phyloP scores from a whole-genome alignment of 179 eudicot species.

The Actinidia arguta region DNA sequence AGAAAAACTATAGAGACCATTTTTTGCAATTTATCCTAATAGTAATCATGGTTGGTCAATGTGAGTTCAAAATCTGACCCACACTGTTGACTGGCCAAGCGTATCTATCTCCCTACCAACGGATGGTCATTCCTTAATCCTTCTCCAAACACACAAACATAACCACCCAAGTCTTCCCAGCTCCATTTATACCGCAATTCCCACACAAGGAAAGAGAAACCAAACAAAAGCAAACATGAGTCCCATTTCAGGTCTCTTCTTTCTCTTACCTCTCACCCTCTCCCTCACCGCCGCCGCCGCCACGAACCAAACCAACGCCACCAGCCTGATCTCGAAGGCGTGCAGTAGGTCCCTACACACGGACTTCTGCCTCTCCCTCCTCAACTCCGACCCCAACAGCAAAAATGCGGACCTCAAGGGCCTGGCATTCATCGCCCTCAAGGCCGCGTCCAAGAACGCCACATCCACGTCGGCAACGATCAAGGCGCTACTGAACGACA shows the following conservation, averaged over 20 bases:
- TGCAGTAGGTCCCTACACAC: conserved; percentile 1
- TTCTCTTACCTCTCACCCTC: conserved; percentile 20
- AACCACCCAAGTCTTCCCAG: neutral
- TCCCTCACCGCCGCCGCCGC: neutral
- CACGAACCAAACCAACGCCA: too few relatives aligned
- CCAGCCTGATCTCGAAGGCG: conserved; percentile 14
- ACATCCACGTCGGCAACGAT: neutral
- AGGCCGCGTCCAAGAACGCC: conserved; percentile 11
- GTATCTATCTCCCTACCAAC: conserved; percentile 2
- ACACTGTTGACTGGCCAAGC: neutral
- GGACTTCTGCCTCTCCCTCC: conserved; percentile 22
- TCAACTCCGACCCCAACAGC: conserved; percentile 17
- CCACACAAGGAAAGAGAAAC: neutral
- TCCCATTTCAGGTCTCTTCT: conserved; percentile 9
- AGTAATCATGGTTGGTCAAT: too few relatives aligned
- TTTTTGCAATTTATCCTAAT: neutral
- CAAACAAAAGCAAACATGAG: neutral
- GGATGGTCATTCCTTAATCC: neutral
- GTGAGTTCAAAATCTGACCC: too few relatives aligned
- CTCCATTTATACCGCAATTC: neutral
- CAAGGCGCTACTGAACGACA: neutral
- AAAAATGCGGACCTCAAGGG: conserved; percentile 25
- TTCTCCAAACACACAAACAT: neutral
- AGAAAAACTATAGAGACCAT: too few relatives aligned
- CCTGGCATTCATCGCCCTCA: conserved; percentile 36